Percentiles rank a stretch among this genome's conserved stretches.
phyloP scores from a whole-genome alignment of 108 stramenopile species.

The Chaetoceros muelleri region DNA sequence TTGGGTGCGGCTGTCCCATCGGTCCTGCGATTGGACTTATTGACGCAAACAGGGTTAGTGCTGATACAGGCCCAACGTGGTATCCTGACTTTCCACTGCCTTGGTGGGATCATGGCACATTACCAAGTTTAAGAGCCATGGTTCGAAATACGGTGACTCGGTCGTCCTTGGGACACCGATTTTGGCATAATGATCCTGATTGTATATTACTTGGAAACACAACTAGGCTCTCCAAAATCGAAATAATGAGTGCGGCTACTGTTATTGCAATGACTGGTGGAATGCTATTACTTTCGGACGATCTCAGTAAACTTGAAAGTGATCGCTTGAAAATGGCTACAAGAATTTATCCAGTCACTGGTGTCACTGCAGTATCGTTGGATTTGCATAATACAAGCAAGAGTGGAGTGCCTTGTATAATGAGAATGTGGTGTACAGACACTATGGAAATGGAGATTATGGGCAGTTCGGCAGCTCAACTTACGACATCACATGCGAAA shows the following conservation, averaged over 20 bases:
- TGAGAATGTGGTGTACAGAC: constrained; percentile 81
- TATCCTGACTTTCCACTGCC: constrained; percentile 79
- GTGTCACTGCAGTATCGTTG: constrained; percentile 61
- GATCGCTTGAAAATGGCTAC: constrained; percentile 52
- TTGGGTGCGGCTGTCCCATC: constrained; percentile 86
- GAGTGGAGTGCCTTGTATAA: constrained; percentile 59
- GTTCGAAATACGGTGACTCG: constrained; percentile 82
- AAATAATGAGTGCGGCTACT: constrained; percentile 81
- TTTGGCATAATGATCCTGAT: constrained; percentile 95
- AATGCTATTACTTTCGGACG: constrained; percentile 83
- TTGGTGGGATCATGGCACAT: constrained; percentile 81
- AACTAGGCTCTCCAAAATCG: constrained; percentile 69
- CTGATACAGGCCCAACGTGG: constrained; percentile 91
- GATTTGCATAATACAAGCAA: constrained; percentile 72
- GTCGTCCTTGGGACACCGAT: constrained; percentile 71
- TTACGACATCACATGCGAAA: constrained; percentile 26
- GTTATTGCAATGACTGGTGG: constrained; percentile 88
- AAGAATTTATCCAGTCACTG: constrained; percentile 75
- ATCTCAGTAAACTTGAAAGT: constrained; percentile 63
- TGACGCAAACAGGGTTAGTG: constrained; percentile 80
- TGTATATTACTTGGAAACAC: constrained; percentile 80
- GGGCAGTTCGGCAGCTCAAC: constrained; percentile 3
- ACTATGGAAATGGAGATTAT: constrained; percentile 9
- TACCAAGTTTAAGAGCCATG: constrained; percentile 83
- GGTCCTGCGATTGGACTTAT: constrained; percentile 72